These are phyloP conservation scores for Skeletonema menzelii DNA, from an alignment of 108 stramenopile species.

Conservation along the genomic window DNA sequence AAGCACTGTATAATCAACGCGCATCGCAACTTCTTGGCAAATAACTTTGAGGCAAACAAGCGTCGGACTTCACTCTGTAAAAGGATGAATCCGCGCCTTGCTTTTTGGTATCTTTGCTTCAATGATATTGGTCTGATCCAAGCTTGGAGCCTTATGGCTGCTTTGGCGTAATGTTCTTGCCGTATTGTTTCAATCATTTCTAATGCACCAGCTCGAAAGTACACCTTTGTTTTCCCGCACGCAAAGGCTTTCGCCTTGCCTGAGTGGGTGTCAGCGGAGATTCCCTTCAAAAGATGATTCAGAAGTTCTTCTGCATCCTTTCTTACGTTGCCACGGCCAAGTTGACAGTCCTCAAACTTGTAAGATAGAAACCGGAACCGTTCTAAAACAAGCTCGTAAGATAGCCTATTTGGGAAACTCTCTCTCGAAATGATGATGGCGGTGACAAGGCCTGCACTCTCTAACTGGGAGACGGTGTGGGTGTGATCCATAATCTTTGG, in stretches of 20 bases:
- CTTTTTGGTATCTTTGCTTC: slow-evolving; percentile 35
- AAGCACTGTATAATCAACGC: slow-evolving; percentile 73
- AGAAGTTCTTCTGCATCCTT: slow-evolving; percentile 35
- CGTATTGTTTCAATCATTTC: slow-evolving; percentile 74
- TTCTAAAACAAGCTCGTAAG: slow-evolving; percentile 65
- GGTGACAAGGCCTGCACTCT: slow-evolving; percentile 94
- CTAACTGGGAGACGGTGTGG: slow-evolving; percentile 83
- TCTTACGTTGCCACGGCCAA: slow-evolving; percentile 35
- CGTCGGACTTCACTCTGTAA: slow-evolving; percentile 54
- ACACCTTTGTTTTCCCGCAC: slow-evolving; percentile 86
- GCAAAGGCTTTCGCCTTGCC: slow-evolving; percentile 65
- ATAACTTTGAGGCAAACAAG: slow-evolving; percentile 25
- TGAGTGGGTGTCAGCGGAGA: slow-evolving; percentile 32
- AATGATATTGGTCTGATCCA: slow-evolving; percentile 49
- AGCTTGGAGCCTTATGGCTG: slow-evolving; percentile 55
- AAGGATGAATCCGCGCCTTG: slow-evolving; percentile 38
- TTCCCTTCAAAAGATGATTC: slow-evolving; percentile 32
- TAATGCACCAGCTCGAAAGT: slow-evolving; percentile 80
- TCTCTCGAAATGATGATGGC: slow-evolving; percentile 87
- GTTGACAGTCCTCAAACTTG: slow-evolving; percentile 32
- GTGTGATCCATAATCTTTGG: slow-evolving; percentile 64
- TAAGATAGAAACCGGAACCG: slow-evolving; percentile 67
- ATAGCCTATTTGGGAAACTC: slow-evolving; percentile 89
- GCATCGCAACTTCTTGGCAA: slow-evolving; percentile 21
- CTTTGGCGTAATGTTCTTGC: slow-evolving; percentile 63